Percentiles rank a stretch among this genome's conserved stretches.
These are phyloP conservation scores for Verticillium albo-atrum DNA, from an alignment of 2,329 filamentous ascomycete genomes.

Conservation along the genomic window DNA sequence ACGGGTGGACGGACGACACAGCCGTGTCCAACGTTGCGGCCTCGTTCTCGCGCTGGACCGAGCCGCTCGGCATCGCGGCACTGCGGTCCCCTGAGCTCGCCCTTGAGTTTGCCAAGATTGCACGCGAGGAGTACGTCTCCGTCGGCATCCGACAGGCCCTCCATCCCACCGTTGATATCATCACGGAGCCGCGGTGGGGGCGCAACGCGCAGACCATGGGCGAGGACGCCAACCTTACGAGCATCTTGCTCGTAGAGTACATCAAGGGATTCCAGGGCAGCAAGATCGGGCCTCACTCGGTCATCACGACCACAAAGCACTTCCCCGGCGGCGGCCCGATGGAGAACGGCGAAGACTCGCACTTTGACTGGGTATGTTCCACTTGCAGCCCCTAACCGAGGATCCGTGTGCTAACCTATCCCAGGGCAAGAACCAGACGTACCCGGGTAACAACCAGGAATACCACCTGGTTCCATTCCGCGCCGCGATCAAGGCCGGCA, in stretches of 20 bases:
- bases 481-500: slow-evolving; percentile 42
- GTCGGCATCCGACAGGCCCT: slow-evolving; percentile 39
- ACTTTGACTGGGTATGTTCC: slow-evolving; percentile 27
- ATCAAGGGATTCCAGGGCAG: slow-evolving; percentile 43
- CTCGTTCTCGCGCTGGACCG: slow-evolving; percentile 46
- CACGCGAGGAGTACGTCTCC: slow-evolving; percentile 39
- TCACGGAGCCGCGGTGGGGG: slow-evolving; percentile 47
- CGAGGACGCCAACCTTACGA: slow-evolving; percentile 39
- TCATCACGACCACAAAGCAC: slow-evolving; percentile 47
- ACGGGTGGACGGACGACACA: slow-evolving; percentile 37
- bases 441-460: slow-evolving; percentile 45
- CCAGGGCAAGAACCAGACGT: slow-evolving; percentile 47
- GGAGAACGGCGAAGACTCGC: slow-evolving; percentile 45
- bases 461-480: slow-evolving; percentile 47
- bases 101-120: slow-evolving; percentile 41
- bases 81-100: slow-evolving; percentile 38
- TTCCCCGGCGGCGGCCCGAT: slow-evolving; percentile 47
- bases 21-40: slow-evolving; percentile 37
- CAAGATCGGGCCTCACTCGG: slow-evolving; percentile 33
- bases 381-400: not conserved
- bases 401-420: slow-evolving; percentile 2
- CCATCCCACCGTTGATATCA: slow-evolving; percentile 46
- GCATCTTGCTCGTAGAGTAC: slow-evolving; percentile 33
- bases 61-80: slow-evolving; percentile 44
- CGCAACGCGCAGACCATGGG: slow-evolving; percentile 41